A percentile compares a stretch with the other conserved stretches of the same genome.
Evolutionary conservation across 2,329 filamentous ascomycete genomes (phyloP).

Genomic region (Lasiodiplodia sp.): DNA sequence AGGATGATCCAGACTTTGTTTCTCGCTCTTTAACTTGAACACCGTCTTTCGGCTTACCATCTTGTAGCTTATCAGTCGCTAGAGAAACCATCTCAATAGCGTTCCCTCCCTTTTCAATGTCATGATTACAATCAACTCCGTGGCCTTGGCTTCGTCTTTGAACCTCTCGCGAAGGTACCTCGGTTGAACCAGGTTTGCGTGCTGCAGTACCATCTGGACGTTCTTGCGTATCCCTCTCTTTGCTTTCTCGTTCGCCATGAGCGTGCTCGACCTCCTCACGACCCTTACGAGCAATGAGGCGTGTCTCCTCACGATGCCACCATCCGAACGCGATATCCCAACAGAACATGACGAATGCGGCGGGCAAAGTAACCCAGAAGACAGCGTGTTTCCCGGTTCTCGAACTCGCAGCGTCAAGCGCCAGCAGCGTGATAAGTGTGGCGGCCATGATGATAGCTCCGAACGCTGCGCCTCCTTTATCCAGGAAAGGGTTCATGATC

Average conservation of each 20-base stretch:
- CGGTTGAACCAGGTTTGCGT: no score
- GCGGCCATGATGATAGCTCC: neutral
- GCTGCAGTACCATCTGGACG: no score
- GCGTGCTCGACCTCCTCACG: neutral
- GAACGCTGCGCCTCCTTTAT: neutral
- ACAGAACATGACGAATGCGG: neutral
- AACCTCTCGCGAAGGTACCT: no score
- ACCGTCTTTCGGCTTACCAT: fast-evolving
- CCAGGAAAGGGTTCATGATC: neutral
- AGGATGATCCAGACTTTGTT: no score
- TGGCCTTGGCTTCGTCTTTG: no score
- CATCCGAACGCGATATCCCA: neutral
- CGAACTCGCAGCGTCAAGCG: neutral
- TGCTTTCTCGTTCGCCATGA: neutral
- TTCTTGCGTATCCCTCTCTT: neutral
- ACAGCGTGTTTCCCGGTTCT: neutral
- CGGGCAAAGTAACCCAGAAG: neutral
- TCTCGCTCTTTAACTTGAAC: no score
- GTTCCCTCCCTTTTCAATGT: no score
- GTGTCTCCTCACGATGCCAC: neutral
- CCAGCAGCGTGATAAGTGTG: neutral
- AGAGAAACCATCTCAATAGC: no score
- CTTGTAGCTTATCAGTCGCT: no score
- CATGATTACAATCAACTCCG: fast-evolving
- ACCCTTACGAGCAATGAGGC: neutral